Conservation (phyloP, 805 yeast species). For the Starmerella stigmatis region DNA sequence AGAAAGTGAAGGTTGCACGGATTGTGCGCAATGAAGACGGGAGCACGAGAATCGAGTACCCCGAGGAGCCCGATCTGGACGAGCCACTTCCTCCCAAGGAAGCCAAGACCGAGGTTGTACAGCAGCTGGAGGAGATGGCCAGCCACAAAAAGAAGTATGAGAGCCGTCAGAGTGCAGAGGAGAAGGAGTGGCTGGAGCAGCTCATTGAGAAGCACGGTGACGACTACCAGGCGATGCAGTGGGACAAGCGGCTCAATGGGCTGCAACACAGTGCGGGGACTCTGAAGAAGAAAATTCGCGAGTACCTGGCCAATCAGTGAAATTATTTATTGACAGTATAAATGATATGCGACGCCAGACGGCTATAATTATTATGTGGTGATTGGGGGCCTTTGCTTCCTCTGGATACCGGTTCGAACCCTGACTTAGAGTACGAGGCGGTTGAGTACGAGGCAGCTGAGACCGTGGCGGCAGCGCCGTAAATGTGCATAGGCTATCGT, state of each 20-base stretch:
- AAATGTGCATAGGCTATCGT: too few species aligned
- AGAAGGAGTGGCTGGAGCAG: constrained; percentile 55
- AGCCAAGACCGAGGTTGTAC: constrained; percentile 47
- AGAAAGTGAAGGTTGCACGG: constrained; percentile 29
- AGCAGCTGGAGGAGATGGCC: constrained; percentile 57
- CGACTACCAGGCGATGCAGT: constrained; percentile 78
- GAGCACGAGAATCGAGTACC: constrained; percentile 22
- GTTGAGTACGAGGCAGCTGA: too few species aligned
- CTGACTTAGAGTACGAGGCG: too few species aligned
- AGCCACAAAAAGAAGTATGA: constrained; percentile 31
- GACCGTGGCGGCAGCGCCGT: too few species aligned
- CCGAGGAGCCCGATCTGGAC: constrained; percentile 42
- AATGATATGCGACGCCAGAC: background rate
- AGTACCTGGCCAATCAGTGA: constrained; percentile 30
- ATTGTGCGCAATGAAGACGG: constrained; percentile 26
- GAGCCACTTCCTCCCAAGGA: constrained; percentile 58
- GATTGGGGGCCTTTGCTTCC: too few species aligned
- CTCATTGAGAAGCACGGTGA: constrained; percentile 75
- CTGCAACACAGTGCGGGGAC: constrained; percentile 82
- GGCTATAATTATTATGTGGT: background rate
- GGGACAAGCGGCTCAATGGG: constrained; percentile 78
- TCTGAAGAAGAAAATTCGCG: constrained; percentile 55
- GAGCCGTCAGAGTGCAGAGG: constrained; percentile 52
- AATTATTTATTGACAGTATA: background rate
- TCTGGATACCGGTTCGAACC: too few species aligned